A percentile compares a stretch with the other conserved stretches of the same genome.
These are phyloP conservation scores for Fusarium sp. DNA, from an alignment of 2,329 filamentous ascomycete species.

Conservation along the genomic window DNA sequence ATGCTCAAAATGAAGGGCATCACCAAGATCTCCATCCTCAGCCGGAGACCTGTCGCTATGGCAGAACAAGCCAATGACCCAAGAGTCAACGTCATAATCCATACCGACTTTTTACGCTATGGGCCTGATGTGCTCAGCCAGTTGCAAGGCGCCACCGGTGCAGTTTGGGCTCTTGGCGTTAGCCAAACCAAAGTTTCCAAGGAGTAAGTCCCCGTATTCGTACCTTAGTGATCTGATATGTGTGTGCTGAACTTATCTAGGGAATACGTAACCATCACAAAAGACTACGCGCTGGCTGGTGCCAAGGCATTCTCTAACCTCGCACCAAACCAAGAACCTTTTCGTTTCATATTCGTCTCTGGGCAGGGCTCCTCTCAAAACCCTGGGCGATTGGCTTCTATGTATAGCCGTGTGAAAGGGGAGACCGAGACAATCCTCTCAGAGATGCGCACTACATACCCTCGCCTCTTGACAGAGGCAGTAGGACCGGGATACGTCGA, in stretches of 20 bases:
- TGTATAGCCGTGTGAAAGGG: conserved; percentile 36
- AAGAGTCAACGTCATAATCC: conserved; percentile 38
- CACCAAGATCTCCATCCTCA: conserved; percentile 41
- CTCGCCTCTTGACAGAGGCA: conserved; percentile 20
- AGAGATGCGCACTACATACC: conserved; percentile 14
- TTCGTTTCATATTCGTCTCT: conserved; percentile 39
- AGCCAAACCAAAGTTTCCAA: conserved; percentile 38
- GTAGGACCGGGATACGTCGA: conserved; percentile 37
- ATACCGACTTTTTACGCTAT: conserved; percentile 29
- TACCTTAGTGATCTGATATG: neutral
- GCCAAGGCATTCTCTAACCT: conserved; percentile 31
- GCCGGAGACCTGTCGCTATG: conserved; percentile 33
- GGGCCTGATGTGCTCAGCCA: conserved; percentile 24
- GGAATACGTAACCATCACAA: conserved; percentile 37
- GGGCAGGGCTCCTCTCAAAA: conserved; percentile 15
- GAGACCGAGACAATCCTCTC: conserved; percentile 31
- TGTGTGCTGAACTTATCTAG: neutral
- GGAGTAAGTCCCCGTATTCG: conserved; percentile 20
- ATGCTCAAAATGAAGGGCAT: conserved; percentile 40
- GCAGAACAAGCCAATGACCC: conserved; percentile 15
- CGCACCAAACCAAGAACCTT: conserved; percentile 23
- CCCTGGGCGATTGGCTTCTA: conserved; percentile 26
- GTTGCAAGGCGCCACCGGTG: conserved; percentile 32
- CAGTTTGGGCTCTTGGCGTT: conserved; percentile 39
- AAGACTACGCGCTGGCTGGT: conserved; percentile 31